phyloP scores from a whole-genome alignment of 2,329 filamentous ascomycete genomes.

The Claviceps sorghi region DNA sequence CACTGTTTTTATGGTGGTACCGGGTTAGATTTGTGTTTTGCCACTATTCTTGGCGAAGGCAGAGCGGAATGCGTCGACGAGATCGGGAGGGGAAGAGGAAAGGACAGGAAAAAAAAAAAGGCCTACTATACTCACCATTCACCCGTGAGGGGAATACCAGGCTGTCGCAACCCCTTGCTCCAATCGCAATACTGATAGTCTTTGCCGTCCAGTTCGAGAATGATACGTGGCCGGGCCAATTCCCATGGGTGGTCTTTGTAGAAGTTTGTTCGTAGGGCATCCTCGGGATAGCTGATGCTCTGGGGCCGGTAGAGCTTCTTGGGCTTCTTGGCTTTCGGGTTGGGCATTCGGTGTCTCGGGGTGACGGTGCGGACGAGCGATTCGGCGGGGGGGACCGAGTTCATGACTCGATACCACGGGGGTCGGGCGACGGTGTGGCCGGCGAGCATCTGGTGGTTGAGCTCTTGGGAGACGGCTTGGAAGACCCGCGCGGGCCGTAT shows the following conservation, averaged over 20 bases:
- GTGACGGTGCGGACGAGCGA: conserved; percentile 39
- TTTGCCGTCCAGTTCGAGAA: conserved; percentile 75
- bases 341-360: conserved; percentile 26
- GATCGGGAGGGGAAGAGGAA: background rate
- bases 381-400: conserved; percentile 42
- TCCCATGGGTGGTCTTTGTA: conserved; percentile 97
- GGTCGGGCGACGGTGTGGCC: conserved; percentile 20
- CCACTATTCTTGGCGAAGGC: too few species aligned
- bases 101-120: background rate
- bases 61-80: background rate
- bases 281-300: conserved; percentile 66
- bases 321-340: conserved; percentile 35
- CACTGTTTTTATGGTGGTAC: conserved; percentile 35
- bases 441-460: conserved; percentile 26
- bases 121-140: conserved; percentile 47
- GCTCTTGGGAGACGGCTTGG: conserved; percentile 28
- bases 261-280: conserved; percentile 65
- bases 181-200: conserved; percentile 67
- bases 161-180: conserved; percentile 60
- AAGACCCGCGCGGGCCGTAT: conserved; percentile 33
- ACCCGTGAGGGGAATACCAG: conserved; percentile 62
- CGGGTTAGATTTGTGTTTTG: too few species aligned
- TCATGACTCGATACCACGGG: conserved; percentile 38
- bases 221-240: conserved; percentile 69
- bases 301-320: conserved; percentile 72